Conservation (phyloP, 202 grass and related monocot species). For the Sporobolus alterniflorus region DNA sequence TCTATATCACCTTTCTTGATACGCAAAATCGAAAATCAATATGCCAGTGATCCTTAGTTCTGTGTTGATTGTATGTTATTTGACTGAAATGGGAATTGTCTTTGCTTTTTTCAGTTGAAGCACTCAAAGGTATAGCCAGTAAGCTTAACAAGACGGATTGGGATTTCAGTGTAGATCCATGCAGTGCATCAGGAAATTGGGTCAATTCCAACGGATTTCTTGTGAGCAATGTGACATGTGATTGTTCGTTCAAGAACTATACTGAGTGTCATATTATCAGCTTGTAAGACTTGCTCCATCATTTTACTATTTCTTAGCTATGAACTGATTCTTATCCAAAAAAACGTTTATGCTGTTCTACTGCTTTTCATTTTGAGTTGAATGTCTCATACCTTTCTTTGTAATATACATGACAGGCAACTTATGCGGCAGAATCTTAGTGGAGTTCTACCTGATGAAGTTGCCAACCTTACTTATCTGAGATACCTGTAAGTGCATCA, state of each 20-base stretch:
- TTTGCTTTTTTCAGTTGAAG: constrained; percentile 63
- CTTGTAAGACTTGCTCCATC: constrained; percentile 58
- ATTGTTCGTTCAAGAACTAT: constrained; percentile 61
- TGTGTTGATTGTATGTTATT: not conserved
- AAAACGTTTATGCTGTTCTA: constrained; percentile 11
- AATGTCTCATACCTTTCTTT: constrained; percentile 27
- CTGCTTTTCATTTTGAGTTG: not conserved
- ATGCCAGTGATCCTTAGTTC: not conserved
- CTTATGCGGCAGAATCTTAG: constrained; percentile 77
- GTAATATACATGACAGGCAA: constrained; percentile 47
- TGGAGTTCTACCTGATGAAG: constrained; percentile 75
- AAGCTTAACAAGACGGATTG: constrained; percentile 82
- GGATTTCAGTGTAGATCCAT: constrained; percentile 87
- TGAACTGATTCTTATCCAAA: constrained; percentile 12
- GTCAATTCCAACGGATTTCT: constrained; percentile 2
- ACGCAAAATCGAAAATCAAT: not conserved
- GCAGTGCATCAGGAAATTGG: constrained; percentile 61
- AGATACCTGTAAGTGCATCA: constrained; percentile 61
- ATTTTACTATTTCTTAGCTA: constrained; percentile 13
- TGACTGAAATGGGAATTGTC: constrained; percentile 12
- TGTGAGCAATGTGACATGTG: constrained; percentile 71
- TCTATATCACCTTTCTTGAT: not conserved
- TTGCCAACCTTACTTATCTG: constrained; percentile 78
- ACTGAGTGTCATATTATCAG: constrained; percentile 71
- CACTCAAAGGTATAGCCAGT: constrained; percentile 66